Evolutionary conservation across 225 moss, liverwort and hornwort genomes (phyloP), one percentile per base, ranked within the genome.

Genomic region (Asterella californica): DNA sequence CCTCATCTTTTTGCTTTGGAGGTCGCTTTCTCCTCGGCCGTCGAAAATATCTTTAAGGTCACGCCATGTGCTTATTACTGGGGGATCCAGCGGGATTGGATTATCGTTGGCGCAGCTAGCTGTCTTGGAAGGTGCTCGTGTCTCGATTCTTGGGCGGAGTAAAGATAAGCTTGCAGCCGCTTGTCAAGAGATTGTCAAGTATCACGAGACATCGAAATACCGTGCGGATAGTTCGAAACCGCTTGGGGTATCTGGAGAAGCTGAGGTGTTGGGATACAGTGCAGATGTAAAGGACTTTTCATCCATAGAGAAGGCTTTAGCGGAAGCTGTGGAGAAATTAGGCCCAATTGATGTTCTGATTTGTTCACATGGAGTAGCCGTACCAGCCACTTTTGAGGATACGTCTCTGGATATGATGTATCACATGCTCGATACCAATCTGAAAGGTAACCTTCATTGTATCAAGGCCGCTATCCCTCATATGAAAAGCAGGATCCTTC

Each of bases 11-110:
- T 78, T 88, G 65, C 48, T 88, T 29, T 85, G 87, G 81, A 67
- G 45, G 29, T n/a, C 81, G 47, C 70, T 88, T 33, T 45, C 81
- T 54, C 85, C 87, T 9, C 80, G 82, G 18, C 68, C 87, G 0
- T 66, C 55, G 46, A 61, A 78, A 8, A 83, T 87, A 32, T 5
- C 66, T 22, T 52, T 88, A 70, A 84, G 70, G 30, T 81, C 85
- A 37, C 82, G 92, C 24, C 97, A 95, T 76, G 49, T 99, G 64
- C 69, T 99, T 60, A 91, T 99, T 57, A 94, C 94, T 0, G 94
- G 97, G 33, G 94, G 94, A 42, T 99, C 97, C 8, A 95, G 97
- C 82, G 97, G 94, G n/a, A 94, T 99, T 27, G 94, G 97, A 0
- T 76, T 99, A 71, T 89, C 84, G 57, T 72, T 94, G n/a, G 93